Evolutionary conservation across 176 grass and related monocot species (phyloP), one percentile per base, ranked within the genome.

Genomic region (Olyra latifolia): DNA sequence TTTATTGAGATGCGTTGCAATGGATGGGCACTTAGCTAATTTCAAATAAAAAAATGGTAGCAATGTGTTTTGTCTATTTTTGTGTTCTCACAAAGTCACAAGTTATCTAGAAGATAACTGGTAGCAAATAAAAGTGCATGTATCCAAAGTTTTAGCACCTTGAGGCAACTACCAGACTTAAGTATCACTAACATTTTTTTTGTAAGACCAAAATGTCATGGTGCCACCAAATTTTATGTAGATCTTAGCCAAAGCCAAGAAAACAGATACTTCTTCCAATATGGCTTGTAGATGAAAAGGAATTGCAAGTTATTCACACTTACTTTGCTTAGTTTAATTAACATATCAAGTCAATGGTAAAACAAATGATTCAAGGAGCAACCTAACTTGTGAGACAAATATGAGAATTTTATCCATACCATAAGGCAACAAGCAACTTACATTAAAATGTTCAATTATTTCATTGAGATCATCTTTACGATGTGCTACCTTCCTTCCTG

Each of bases 401-500:
- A 69, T 47, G 12, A 61, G 1, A 2, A 23, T 14, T 49, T 8
- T 58, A 72, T 16, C 20, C 2, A 61, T 46, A 58, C 16, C 64
- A 47, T 75, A 54, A 77, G 29, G 5, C 24, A 77, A 82, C 27
- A 71, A 69, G 53, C 46, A 89, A 87, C 94, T 97, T 86, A 98
- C 92, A 42, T 94, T 98, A 72, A 98, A 98, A 90, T 98, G 92
- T 54, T 94, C 92, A 1, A 92, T 80, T 61, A 98, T 79, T 74
- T 94, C 95, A 84, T 56, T 82, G 30, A 98, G 83, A 35, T 94
- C 87, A 73, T 92, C 95, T 87, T 85, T 98, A 35, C 91, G 89
- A 83, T 91, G 77, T 2, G 92, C 90, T 72, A 98, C 80, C 85
- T 94, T 98, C 84, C 48, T 94, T 39, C 92, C 89, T 94, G 85